phyloP scores from a whole-genome alignment of 345 rosid genomes.

The Salix arbutifolia region DNA sequence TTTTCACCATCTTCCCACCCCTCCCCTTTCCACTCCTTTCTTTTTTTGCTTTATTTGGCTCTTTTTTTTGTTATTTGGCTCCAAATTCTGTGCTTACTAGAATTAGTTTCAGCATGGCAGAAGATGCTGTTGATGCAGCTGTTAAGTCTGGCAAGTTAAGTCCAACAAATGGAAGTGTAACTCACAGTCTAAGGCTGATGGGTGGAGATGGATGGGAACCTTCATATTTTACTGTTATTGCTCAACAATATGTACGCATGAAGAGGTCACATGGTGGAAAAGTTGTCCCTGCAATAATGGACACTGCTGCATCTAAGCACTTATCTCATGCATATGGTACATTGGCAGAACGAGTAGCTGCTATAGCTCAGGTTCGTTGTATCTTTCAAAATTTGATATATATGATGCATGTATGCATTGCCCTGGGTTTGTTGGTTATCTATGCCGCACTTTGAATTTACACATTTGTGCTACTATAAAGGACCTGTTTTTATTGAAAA shows the following conservation, averaged over 20 bases:
- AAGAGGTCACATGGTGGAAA: slow-evolving; percentile 67
- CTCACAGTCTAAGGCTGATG: slow-evolving; percentile 54
- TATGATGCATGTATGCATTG: background rate
- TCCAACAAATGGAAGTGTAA: slow-evolving; percentile 61
- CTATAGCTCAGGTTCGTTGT: slow-evolving; percentile 79
- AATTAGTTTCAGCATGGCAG: slow-evolving; percentile 85
- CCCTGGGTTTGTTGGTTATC: background rate
- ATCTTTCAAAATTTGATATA: background rate
- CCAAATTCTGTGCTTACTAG: slow-evolving; percentile 21
- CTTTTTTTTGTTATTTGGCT: background rate
- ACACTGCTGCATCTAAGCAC: slow-evolving; percentile 82
- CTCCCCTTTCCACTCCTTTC: background rate
- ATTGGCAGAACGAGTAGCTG: slow-evolving; percentile 74
- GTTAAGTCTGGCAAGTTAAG: slow-evolving; percentile 74
- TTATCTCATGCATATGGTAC: slow-evolving; percentile 92
- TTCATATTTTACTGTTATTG: slow-evolving; percentile 70
- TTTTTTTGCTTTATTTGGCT: background rate
- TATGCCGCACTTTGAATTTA: background rate
- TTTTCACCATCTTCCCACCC: background rate
- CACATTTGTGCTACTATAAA: no score
- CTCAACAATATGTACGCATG: slow-evolving; percentile 88
- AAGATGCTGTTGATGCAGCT: slow-evolving; percentile 93
- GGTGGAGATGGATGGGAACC: slow-evolving; percentile 96
- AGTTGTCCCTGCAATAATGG: slow-evolving; percentile 87
- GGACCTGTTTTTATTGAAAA: no score